These are phyloP conservation scores for Beauveria scarabaeidicola DNA, from an alignment of 2,329 filamentous ascomycete genomes.

Conservation along the genomic window DNA sequence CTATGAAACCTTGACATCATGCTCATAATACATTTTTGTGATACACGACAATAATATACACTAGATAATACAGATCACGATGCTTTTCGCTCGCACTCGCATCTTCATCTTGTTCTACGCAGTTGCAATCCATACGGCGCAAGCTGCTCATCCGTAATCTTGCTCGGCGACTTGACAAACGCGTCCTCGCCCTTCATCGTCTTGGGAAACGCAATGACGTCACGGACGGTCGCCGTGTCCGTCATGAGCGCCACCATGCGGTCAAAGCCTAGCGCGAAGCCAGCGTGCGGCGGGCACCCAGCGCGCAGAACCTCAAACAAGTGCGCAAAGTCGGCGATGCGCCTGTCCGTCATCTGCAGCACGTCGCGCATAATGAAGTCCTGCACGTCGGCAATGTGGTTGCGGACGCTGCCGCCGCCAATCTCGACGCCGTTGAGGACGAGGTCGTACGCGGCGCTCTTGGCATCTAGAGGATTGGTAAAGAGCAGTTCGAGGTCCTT, in stretches of 20 bases:
- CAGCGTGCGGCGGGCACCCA: slow-evolving; percentile 91
- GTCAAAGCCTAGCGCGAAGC: slow-evolving; percentile 89
- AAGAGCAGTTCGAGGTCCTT: slow-evolving; percentile 67
- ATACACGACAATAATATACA: background rate
- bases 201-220: slow-evolving; percentile 97
- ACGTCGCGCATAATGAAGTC: slow-evolving; percentile 78
- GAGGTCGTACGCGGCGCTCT: slow-evolving; percentile 88
- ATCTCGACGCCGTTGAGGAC: slow-evolving; percentile 94
- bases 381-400: slow-evolving; percentile 76
- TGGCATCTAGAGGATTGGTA: slow-evolving; percentile 60
- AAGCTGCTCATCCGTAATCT: slow-evolving; percentile 50
- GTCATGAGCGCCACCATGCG: slow-evolving; percentile 73
- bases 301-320: slow-evolving; percentile 71
- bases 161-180: slow-evolving; percentile 69
- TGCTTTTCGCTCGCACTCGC: background rate
- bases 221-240: slow-evolving; percentile 67
- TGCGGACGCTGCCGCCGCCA: slow-evolving; percentile 86
- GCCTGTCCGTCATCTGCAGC: slow-evolving; percentile 63
- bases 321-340: slow-evolving; percentile 76
- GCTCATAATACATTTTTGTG: background rate
- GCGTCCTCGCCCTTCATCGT: slow-evolving; percentile 81
- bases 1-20: background rate
- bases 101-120: background rate
- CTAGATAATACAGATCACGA: background rate
- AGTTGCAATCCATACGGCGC: slow-evolving; percentile 38